These are phyloP conservation scores for Fusarium sp. DNA, from an alignment of 2,329 filamentous ascomycete species.

Conservation along the genomic window DNA sequence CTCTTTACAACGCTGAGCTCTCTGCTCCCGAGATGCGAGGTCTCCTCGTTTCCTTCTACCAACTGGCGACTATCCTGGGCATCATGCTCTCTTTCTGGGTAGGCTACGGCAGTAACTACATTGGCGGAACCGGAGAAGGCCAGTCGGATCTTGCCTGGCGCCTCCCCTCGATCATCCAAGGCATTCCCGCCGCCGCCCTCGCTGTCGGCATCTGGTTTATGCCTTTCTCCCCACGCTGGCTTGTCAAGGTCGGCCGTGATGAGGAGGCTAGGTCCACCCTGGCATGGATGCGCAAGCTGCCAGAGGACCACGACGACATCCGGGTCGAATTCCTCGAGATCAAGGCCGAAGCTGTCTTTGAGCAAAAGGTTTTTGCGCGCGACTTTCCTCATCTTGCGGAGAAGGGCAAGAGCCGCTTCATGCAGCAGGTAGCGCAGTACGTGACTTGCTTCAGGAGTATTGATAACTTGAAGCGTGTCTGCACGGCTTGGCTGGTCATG, in stretches of 20 bases:
- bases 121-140: conserved; percentile 58
- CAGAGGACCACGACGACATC: conserved; percentile 73
- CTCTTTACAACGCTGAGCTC: conserved; percentile 64
- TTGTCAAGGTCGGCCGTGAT: conserved; percentile 77
- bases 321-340: conserved; percentile 86
- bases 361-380: conserved; percentile 76
- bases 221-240: conserved; percentile 83
- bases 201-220: conserved; percentile 80
- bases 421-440: conserved; percentile 64
- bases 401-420: conserved; percentile 48
- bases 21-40: conserved; percentile 74
- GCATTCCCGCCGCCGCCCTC: conserved; percentile 62
- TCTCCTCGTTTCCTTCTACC: conserved; percentile 73
- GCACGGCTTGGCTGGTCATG: conserved; percentile 73
- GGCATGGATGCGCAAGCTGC: conserved; percentile 71
- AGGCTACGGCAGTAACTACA: conserved; percentile 59
- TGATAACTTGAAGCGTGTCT: conserved; percentile 71
- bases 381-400: conserved; percentile 60
- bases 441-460: conserved; percentile 40
- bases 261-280: conserved; percentile 69
- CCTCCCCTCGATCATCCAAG: conserved; percentile 60
- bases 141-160: conserved; percentile 57
- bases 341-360: conserved; percentile 81
- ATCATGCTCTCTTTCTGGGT: conserved; percentile 64
- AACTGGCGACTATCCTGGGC: conserved; percentile 56